Base-by-base conservation (phyloP, 78 protist genomes). In the Dictyostelium capitatum region DNA sequence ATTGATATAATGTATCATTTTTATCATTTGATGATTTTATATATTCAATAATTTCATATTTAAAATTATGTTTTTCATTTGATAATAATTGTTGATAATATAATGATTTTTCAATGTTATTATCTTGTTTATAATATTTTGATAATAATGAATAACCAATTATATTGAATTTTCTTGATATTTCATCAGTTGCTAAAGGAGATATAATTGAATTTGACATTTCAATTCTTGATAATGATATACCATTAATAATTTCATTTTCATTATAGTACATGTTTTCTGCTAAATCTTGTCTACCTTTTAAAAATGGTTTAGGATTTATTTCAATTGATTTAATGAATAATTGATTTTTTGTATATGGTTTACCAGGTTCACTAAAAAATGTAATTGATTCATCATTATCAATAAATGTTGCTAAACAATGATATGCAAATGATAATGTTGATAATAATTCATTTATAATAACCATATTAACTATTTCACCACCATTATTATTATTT, bases 371-470 rank as follows among this genome's bases (percentile, higher is more conserved):
- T 8, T 4, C 32, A 23, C 10, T 23, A 59, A 11, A 25, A 23
- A 59, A 23, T 20, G 23, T n/a, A 23, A 59, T 30, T 1, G 23
- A 59, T 23, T 59, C 69, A 59, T 59, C 20, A 59, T 59, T 59
- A 23, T 59, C 32, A 23, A 59, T 23, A 59, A 59, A 59, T 4
- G 69, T 59, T n/a, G 69, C 69, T 23, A 59, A 59, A 59, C 10
- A 23, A 59, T 59, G 69, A 59, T 59, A 23, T 23, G 69, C 69
- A n/a, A n/a, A n/a, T n/a, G n/a, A n/a, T n/a, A n/a, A n/a, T n/a
- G n/a, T n/a, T n/a, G n/a, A n/a, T n/a, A n/a, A n/a, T n/a, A n/a
- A n/a, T n/a, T n/a, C n/a, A n/a, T n/a, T n/a, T n/a, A n/a, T n/a
- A n/a, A n/a, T n/a, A n/a, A n/a, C n/a, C n/a, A n/a, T n/a, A n/a